Base-by-base conservation (phyloP, 2,329 filamentous ascomycete genomes). In the Xylariales sp. region DNA sequence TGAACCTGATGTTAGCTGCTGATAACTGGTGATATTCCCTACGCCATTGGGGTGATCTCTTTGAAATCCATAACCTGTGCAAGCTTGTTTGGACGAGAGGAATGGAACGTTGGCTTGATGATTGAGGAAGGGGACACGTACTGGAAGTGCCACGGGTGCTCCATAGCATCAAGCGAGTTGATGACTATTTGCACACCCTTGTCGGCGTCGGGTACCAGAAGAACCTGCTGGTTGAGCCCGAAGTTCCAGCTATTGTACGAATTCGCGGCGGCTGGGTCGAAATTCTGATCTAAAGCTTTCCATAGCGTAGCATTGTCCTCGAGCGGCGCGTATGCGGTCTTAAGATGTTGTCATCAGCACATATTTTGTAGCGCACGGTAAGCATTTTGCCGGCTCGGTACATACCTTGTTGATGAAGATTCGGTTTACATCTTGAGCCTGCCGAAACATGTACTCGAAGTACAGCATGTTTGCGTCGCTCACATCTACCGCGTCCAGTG, bases 121-220 rank as follows among this genome's bases (percentile, higher is more conserved):
- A 30, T 18, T 13, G 19, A 6, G 29, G 37, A 17, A 27, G 17
- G 29, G 4, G 14, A 15, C 4, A 8, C 52, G 40, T 34, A 61
- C 55, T 65, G 61, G 40, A 65, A 44, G 37, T 65, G 61, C 51
- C 60, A 65, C 2, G 62, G 62, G 39, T 64, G 61, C 42, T 61
- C 57, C 61, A 64, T 64, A 25, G 50, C 56, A 43, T 63, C 61
- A 15, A 46, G 45, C 14, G 59, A 61, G 43, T 62, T 65, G 35
- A 65, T 59, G 19, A 57, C 60, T 20, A 65, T 49, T 45, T 64
- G 58, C 1, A 55, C 57, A 1, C 54, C 55, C 29, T 48, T 45
- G 40, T 51, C 41, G 10, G 52, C 52, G 32, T 59, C 55, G 6
- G 54, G 54, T 24, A 62, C 35, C 4, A 63, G 54, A 7, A 64